phyloP scores from a whole-genome alignment of 1,139 yeast species.

The Magnusiomyces fungicola region DNA sequence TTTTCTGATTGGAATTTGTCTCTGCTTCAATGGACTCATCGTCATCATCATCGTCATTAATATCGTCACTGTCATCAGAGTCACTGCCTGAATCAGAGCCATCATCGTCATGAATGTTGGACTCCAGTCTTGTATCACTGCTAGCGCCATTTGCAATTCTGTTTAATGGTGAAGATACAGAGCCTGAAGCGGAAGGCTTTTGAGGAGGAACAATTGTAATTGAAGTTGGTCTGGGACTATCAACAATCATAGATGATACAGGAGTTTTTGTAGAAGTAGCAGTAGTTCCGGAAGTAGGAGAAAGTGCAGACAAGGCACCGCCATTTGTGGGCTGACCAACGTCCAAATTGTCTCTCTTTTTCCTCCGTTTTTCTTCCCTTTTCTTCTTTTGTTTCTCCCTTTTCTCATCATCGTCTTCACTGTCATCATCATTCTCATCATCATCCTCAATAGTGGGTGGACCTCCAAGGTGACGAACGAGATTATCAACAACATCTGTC shows the following conservation, averaged over 20 bases:
- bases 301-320: no score
- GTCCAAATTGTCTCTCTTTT: constrained; percentile 10
- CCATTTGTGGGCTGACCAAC: not conserved
- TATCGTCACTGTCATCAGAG: constrained; percentile 12
- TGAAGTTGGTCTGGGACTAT: not conserved
- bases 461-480: constrained; percentile 44
- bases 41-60: constrained; percentile 7
- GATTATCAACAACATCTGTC: constrained; percentile 80
- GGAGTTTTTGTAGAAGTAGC: not conserved
- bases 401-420: constrained; percentile 15
- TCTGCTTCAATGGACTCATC: not conserved
- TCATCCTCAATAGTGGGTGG: constrained; percentile 30
- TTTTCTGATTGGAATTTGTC: not conserved
- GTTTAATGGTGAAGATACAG: not conserved
- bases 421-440: constrained; percentile 34
- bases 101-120: constrained; percentile 9
- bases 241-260: not conserved
- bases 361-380: constrained; percentile 1
- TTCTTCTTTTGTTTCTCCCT: not conserved
- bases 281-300: not conserved
- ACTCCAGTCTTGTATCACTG: not conserved
- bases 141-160: constrained; percentile 2
- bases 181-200: not conserved
- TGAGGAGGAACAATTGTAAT: not conserved
- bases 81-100: constrained; percentile 9